Base-by-base conservation (phyloP, 1,284 basidiomycete species). In the Malassezia furfur region DNA sequence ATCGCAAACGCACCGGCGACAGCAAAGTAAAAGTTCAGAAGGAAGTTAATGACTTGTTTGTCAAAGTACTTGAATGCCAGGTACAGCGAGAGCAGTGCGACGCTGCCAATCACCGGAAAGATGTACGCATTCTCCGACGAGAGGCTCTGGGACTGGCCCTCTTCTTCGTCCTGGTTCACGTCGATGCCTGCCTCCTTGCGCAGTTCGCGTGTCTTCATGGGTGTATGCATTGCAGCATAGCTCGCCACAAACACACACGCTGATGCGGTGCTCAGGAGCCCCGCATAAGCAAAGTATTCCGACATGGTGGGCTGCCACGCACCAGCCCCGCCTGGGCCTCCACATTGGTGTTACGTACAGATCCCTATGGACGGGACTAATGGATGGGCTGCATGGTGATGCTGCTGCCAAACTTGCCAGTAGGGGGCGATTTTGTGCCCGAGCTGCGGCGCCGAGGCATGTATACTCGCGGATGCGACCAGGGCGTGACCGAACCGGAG, bases 51-150 rank as follows among this genome's bases (percentile, higher is more conserved):
- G 31, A 62, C 65, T 32, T 60, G 51, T 34, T 67, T 67, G 62
- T 74, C 65, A 35, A 72, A 57, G 50, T 67, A 71, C 59, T 68
- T 67, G 70, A 72, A 71, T 35, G 68, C 54, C 19, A 72, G 38
- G 38, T 64, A 74, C 34, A 74, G 59, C 6, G 64, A 58, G 14
- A 72, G 62, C 5, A 74, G 64, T 5, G 68, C 69, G 4, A 54
- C 61, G 22, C 62, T 65, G 45, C 71, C 71, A 49, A 74, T 62
- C 49, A 74, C 60, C 25, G 71, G 71, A 44, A 74, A 67, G 49
- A 68, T 60, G 60, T 65, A 71, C 28, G 71, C 71, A 38, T 69
- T 67, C 2, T 57, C 59, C 10, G 68, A 65, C 9, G 70, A 71
- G 11, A 74, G 57, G 50, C 59, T 62, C 22, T 71, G 62, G 36